These are phyloP conservation scores for Aquilaria agallochum DNA, from an alignment of 441 rosid species.

Conservation along the genomic window DNA sequence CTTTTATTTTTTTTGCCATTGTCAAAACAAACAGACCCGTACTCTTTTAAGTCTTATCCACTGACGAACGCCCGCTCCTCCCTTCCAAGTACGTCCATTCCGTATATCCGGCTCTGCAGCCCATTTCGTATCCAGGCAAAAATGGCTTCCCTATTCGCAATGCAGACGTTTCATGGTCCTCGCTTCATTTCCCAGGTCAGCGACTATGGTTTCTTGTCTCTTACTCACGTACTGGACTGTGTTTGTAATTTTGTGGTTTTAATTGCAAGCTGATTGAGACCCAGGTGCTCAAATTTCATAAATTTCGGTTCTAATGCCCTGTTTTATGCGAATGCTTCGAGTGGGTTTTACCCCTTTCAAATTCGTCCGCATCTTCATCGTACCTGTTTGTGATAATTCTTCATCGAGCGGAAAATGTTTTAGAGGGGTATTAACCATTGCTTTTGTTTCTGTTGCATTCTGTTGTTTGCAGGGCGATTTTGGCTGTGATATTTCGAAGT, in stretches of 20 bases:
- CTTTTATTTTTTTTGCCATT: too few species aligned
- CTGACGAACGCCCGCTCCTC: too few species aligned
- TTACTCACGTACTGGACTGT: background rate
- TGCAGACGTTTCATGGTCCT: slow-evolving; percentile 42
- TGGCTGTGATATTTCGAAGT: slow-evolving; percentile 21
- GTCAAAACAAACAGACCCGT: too few species aligned
- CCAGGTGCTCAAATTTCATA: background rate
- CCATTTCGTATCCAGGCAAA: slow-evolving; percentile 2
- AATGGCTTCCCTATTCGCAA: slow-evolving; percentile 51
- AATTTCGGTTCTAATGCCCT: too few species aligned
- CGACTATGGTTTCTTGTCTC: background rate
- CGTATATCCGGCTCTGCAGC: too few species aligned
- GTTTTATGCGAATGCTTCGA: too few species aligned
- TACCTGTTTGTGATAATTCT: too few species aligned
- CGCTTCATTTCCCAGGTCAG: slow-evolving; percentile 39
- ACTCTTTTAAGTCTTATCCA: too few species aligned
- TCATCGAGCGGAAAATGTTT: too few species aligned
- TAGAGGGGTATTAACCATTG: background rate
- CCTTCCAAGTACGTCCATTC: too few species aligned
- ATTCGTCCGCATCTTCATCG: too few species aligned
- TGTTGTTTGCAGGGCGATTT: slow-evolving; percentile 29
- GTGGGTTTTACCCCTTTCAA: too few species aligned
- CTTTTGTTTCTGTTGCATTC: background rate
- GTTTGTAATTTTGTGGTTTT: background rate
- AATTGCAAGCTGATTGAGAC: background rate